phyloP scores from a whole-genome alignment of 495 filamentous ascomycete species.

The Apodospora peruviana region DNA sequence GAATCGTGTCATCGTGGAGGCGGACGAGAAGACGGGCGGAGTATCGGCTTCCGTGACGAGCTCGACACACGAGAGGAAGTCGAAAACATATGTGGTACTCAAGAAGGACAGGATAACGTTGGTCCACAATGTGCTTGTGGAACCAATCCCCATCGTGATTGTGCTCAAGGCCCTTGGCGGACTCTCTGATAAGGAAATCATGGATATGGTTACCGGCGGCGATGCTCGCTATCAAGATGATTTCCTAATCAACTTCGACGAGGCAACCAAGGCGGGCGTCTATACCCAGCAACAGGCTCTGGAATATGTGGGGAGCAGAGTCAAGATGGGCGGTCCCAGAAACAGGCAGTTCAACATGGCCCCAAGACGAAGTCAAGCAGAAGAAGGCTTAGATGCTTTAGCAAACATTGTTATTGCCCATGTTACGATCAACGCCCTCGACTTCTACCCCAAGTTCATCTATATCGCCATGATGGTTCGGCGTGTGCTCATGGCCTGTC shows the following conservation, averaged over 20 bases:
- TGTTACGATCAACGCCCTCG: constrained; percentile 79
- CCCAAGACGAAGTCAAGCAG: constrained; percentile 61
- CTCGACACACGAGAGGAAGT: constrained; percentile 94
- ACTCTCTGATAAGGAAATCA: constrained; percentile 87
- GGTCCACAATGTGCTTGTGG: constrained; percentile 86
- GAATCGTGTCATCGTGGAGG: constrained; percentile 96
- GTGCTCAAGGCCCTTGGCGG: constrained; percentile 91
- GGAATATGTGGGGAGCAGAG: constrained; percentile 78
- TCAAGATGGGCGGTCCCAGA: constrained; percentile 70
- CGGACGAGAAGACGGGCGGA: constrained; percentile 79
- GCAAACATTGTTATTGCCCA: constrained; percentile 89
- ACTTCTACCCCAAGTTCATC: constrained; percentile 91
- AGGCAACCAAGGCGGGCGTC: constrained; percentile 71
- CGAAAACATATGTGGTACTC: constrained; percentile 88
- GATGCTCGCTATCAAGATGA: constrained; percentile 87
- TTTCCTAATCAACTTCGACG: constrained; percentile 91
- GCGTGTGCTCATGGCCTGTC: constrained; percentile 86
- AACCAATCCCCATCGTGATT: constrained; percentile 88
- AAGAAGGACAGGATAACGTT: constrained; percentile 89
- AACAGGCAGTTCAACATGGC: constrained; percentile 35
- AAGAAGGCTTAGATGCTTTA: constrained; percentile 87
- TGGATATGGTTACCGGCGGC: constrained; percentile 77
- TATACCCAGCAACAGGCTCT: constrained; percentile 91
- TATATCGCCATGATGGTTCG: constrained; percentile 96
- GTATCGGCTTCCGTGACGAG: constrained; percentile 97